Percentiles rank a stretch among this genome's conserved stretches.
Evolutionary conservation across 2,329 filamentous ascomycete genomes (phyloP).

Genomic region (Apiospora arundinis): DNA sequence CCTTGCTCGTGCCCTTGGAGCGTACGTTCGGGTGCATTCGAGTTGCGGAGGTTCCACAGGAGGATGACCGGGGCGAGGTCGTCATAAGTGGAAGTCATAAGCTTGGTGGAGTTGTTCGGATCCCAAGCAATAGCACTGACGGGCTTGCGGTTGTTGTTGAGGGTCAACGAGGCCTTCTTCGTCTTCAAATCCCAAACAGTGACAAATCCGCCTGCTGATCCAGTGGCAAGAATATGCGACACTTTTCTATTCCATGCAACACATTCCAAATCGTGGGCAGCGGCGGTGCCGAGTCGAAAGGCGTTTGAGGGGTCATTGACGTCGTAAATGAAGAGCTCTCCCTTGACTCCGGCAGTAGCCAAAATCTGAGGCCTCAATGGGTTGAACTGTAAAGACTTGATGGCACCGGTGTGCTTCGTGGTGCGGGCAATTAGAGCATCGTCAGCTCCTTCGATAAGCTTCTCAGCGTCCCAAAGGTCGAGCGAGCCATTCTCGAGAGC

Average conservation of each 20-base stretch:
- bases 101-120: constrained; percentile 91
- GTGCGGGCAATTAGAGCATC: constrained; percentile 87
- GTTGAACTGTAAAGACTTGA: constrained; percentile 97
- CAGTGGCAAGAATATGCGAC: constrained; percentile 92
- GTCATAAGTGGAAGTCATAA: constrained; percentile 89
- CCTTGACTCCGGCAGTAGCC: constrained; percentile 91
- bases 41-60: constrained; percentile 95
- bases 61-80: constrained; percentile 88
- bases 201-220: constrained; percentile 90
- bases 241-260: constrained; percentile 99
- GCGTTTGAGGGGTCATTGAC: constrained; percentile 88
- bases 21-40: constrained; percentile 88
- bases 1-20: constrained; percentile 94
- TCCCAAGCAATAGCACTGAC: constrained; percentile 98
- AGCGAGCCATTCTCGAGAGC: constrained; percentile 93
- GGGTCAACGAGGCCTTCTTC: constrained; percentile 94
- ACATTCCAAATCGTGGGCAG: constrained; percentile 92
- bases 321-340: constrained; percentile 95
- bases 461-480: constrained; percentile 89
- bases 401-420: constrained; percentile 87
- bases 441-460: constrained; percentile 61
- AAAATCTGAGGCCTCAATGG: constrained; percentile 88
- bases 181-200: constrained; percentile 99
- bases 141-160: constrained; percentile 94
- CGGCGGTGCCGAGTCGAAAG: constrained; percentile 85